A percentile compares a stretch with the other conserved stretches of the same genome.
These are phyloP conservation scores for Phaeosphaeria sp. DNA, from an alignment of 2,329 filamentous ascomycete species.

Conservation along the genomic window DNA sequence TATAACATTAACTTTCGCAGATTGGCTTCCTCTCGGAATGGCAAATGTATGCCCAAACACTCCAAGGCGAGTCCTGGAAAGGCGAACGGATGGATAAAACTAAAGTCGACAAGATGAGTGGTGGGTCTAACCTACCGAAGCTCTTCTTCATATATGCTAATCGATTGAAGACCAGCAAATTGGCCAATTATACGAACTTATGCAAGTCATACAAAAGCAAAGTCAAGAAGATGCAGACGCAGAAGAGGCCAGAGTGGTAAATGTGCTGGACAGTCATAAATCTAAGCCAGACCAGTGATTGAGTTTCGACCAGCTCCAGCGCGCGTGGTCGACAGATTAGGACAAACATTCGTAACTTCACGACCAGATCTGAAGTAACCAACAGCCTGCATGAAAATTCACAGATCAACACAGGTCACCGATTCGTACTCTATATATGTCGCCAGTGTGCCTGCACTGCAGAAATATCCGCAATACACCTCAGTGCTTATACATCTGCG, in stretches of 20 bases:
- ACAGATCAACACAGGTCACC: too few species aligned
- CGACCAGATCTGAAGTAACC: slow-evolving; percentile 6
- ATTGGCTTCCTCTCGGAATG: slow-evolving; percentile 96
- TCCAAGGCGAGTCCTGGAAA: slow-evolving; percentile 86
- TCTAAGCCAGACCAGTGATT: slow-evolving; percentile 36
- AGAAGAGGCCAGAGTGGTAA: slow-evolving; percentile 22
- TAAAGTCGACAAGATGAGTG: slow-evolving; percentile 94
- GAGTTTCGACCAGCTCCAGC: slow-evolving; percentile 10
- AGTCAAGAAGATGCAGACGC: slow-evolving; percentile 56
- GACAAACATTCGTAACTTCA: slow-evolving; percentile 23
- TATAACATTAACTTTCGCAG: slow-evolving; percentile 54
- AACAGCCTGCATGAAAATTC: slow-evolving; percentile 16
- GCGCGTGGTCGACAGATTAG: slow-evolving; percentile 5
- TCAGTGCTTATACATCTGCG: neutral
- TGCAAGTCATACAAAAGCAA: slow-evolving; percentile 75
- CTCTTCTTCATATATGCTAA: slow-evolving; percentile 8
- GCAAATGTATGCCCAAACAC: slow-evolving; percentile 91
- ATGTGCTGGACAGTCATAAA: slow-evolving; percentile 39
- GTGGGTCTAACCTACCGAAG: slow-evolving; percentile 59
- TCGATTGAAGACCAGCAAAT: slow-evolving; percentile 79
- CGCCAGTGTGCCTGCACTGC: slow-evolving; percentile 5
- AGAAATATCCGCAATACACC: neutral
- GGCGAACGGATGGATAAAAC: slow-evolving; percentile 81
- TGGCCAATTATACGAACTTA: slow-evolving; percentile 90
- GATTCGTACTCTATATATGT: slow-evolving; percentile 32